Percentiles rank a stretch among this genome's conserved stretches.
Conservation (phyloP, 345 rosid species). For the Pistacia integerrima region DNA sequence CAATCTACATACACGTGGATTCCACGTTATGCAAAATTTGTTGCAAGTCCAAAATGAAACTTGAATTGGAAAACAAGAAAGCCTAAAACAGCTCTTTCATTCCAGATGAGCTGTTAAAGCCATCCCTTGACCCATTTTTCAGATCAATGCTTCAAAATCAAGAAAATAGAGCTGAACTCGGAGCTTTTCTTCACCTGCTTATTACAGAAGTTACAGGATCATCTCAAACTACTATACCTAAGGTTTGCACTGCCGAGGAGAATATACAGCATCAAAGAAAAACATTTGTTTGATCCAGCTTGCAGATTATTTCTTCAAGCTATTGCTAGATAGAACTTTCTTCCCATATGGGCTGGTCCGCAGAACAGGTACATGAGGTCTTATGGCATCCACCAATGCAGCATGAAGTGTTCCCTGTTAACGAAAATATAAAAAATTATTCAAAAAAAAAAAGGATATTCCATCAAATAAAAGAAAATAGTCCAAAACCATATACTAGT, state of each 20-base stretch:
- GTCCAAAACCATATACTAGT: conserved; percentile 9
- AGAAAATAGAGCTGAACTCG: conserved; percentile 15
- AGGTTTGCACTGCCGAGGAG: conserved; percentile 29
- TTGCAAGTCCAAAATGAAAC: conserved; percentile 16
- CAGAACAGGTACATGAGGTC: conserved; percentile 56
- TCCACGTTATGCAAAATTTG: conserved; percentile 23
- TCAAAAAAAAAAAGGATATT: not conserved
- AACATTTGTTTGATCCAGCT: conserved; percentile 13
- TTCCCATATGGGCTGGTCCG: conserved; percentile 82
- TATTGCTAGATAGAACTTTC: conserved; percentile 71
- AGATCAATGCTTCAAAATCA: conserved; percentile 20
- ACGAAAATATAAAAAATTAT: conserved; percentile 3
- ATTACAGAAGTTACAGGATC: conserved; percentile 47
- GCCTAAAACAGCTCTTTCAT: conserved; percentile 6
- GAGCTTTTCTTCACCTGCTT: conserved; percentile 33
- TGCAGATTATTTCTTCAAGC: conserved; percentile 54
- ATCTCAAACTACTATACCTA: conserved; percentile 23
- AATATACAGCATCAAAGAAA: not conserved
- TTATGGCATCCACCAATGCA: conserved; percentile 67
- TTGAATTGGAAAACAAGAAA: conserved; percentile 11
- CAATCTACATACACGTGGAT: conserved; percentile 22
- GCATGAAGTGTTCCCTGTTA: conserved; percentile 61
- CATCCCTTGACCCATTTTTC: conserved; percentile 17
- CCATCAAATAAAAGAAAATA: not conserved
- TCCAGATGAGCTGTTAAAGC: conserved; percentile 13